A percentile compares a stretch with the other conserved stretches of the same genome.
Conservation (phyloP, 1,139 yeast genomes). For the Diutina siamensis region DNA sequence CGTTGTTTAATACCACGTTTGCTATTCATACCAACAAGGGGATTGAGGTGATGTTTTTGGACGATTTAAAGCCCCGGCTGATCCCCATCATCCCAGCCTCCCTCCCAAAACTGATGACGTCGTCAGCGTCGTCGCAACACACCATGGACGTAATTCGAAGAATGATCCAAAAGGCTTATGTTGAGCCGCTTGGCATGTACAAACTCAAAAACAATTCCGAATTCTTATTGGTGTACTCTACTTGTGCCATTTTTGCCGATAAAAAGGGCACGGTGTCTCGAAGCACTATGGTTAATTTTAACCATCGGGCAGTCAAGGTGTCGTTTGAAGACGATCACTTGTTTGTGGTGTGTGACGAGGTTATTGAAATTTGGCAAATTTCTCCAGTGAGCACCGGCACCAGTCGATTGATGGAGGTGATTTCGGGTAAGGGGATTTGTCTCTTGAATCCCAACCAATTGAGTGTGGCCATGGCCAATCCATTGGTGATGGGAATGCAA, state of each 20-base stretch:
- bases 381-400: slow-evolving; percentile 38
- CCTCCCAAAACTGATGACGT: slow-evolving; percentile 9
- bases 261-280: slow-evolving; percentile 53
- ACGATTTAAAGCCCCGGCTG: slow-evolving; percentile 44
- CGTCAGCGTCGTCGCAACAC: slow-evolving; percentile 10
- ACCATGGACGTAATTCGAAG: slow-evolving; percentile 24
- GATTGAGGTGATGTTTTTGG: slow-evolving; percentile 54
- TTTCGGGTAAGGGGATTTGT: slow-evolving; percentile 56
- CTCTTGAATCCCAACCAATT: slow-evolving; percentile 35
- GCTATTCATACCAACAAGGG: slow-evolving; percentile 62
- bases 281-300: slow-evolving; percentile 45
- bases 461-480: slow-evolving; percentile 58
- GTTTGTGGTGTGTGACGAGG: slow-evolving; percentile 53
- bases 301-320: slow-evolving; percentile 47
- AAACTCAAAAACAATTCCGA: slow-evolving; percentile 39
- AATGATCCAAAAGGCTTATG: slow-evolving; percentile 16
- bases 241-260: slow-evolving; percentile 62
- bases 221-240: slow-evolving; percentile 58
- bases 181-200: slow-evolving; percentile 53
- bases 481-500: slow-evolving; percentile 54
- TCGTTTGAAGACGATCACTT: slow-evolving; percentile 49
- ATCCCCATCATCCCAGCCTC: slow-evolving; percentile 34
- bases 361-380: slow-evolving; percentile 58
- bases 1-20: slow-evolving; percentile 49
- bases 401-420: slow-evolving; percentile 55